A percentile compares a stretch with the other conserved stretches of the same genome.
These are phyloP conservation scores for Penicillium odoratum DNA, from an alignment of 495 filamentous ascomycete species.

Conservation along the genomic window DNA sequence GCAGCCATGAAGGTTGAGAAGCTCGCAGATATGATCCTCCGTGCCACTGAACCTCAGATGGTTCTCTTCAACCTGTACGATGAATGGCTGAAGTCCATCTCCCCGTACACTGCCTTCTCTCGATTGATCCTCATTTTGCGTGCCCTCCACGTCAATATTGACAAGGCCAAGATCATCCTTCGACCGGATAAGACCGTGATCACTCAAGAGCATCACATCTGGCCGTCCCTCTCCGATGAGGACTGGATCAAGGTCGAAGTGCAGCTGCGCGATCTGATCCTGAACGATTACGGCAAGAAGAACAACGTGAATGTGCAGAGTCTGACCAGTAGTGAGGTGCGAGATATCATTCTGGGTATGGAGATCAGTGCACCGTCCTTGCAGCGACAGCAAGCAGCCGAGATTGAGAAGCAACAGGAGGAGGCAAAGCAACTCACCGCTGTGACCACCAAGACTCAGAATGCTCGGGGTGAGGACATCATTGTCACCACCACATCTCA, in stretches of 20 bases:
- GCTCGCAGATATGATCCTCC: constrained; percentile 97
- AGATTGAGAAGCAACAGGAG: constrained; percentile 98
- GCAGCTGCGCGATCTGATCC: constrained; percentile 89
- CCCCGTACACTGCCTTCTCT: constrained; percentile 98
- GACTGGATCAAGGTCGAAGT: constrained; percentile 99
- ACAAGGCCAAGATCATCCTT: constrained; percentile 96
- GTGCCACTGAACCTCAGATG: constrained; percentile 98
- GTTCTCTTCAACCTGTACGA: constrained; percentile 99
- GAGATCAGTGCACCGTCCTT: constrained; percentile 97
- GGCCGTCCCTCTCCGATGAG: constrained; percentile 91
- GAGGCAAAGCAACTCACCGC: constrained; percentile 96
- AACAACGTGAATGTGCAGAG: constrained; percentile 99
- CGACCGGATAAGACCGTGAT: constrained; percentile 99
- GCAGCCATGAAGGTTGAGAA: constrained; percentile 99
- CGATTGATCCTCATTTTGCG: constrained; percentile 92
- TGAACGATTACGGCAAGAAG: constrained; percentile 99
- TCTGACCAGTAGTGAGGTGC: constrained; percentile 92
- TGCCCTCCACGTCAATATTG: constrained; percentile 94
- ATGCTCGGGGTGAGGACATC: constrained; percentile 96
- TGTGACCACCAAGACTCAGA: constrained; percentile 97
- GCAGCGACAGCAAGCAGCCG: constrained; percentile 97
- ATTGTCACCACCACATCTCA: constrained; percentile 97
- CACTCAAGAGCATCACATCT: constrained; percentile 98
- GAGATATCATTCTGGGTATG: constrained; percentile 99
- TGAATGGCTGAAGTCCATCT: constrained; percentile 98